phyloP scores from a whole-genome alignment of 129 eudicot genomes.

The Lonicera japonica region DNA sequence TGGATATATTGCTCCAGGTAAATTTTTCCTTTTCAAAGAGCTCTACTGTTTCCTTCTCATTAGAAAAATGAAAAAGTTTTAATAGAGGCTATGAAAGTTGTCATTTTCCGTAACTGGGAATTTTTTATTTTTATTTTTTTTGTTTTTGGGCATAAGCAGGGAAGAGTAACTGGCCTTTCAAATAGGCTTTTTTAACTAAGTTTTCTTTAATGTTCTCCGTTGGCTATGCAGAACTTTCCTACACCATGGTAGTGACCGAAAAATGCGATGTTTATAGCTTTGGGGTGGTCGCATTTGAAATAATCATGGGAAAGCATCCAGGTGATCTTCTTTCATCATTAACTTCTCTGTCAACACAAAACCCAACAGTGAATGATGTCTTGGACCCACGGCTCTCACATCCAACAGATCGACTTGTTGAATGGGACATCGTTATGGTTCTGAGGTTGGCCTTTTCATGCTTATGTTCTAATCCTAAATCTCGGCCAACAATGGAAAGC shows the following conservation, averaged over 20 bases:
- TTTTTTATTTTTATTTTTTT: background rate
- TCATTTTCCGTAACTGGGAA: background rate
- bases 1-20: constrained; percentile 1
- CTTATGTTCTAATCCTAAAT: background rate
- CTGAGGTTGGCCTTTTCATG: background rate
- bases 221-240: background rate
- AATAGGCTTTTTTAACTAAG: too few relatives aligned
- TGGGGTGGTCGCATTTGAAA: constrained; percentile 6
- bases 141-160: background rate
- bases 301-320: background rate
- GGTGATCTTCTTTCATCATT: background rate
- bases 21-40: background rate
- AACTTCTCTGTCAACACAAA: background rate
- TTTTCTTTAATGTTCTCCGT: too few relatives aligned
- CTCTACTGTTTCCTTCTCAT: too few relatives aligned
- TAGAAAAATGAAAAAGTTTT: too few relatives aligned
- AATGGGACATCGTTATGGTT: background rate
- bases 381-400: background rate
- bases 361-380: background rate
- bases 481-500: background rate
- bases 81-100: too few relatives aligned
- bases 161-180: too few relatives aligned
- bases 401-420: background rate
- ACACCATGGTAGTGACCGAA: background rate
- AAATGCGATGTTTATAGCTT: constrained; percentile 20